A percentile compares a stretch with the other conserved stretches of the same genome.
Conservation (phyloP, 2,329 filamentous ascomycete genomes). For the Verticillium isaacii region DNA sequence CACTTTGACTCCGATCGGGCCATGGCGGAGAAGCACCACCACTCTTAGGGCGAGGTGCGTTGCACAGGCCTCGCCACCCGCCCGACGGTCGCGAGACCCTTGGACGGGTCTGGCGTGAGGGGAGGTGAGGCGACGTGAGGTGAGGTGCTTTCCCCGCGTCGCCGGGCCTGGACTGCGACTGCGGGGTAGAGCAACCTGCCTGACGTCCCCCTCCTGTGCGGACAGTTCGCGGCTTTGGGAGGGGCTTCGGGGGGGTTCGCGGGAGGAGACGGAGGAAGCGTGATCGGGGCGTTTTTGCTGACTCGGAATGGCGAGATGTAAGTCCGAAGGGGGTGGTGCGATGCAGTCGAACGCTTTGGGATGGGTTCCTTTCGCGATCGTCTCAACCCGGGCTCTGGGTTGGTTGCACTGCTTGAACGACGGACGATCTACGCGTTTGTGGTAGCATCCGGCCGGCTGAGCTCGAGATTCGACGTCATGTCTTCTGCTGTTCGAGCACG, state of each 20-base stretch:
- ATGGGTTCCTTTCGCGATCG: neutral
- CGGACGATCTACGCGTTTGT: neutral
- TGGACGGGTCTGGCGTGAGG: too few relatives aligned
- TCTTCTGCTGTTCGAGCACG: neutral
- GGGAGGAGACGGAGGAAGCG: neutral
- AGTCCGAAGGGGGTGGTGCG: neutral
- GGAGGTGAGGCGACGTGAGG: too few relatives aligned
- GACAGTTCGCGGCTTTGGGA: neutral
- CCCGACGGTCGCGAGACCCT: too few relatives aligned
- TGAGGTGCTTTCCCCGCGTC: neutral
- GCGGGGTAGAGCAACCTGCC: neutral
- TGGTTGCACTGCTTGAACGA: neutral
- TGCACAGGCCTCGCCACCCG: too few relatives aligned
- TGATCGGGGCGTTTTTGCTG: neutral
- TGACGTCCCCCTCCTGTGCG: neutral
- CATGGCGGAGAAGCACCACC: too few relatives aligned
- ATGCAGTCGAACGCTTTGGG: neutral
- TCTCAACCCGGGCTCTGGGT: too few relatives aligned
- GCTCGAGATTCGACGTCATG: neutral
- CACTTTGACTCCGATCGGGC: too few relatives aligned
- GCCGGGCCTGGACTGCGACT: neutral
- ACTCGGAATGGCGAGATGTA: neutral
- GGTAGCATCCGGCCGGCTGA: neutral
- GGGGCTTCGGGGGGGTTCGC: neutral
- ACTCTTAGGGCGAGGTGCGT: too few relatives aligned